Conservation (phyloP, 441 rosid species). For the Pelargonium cotyledonis region DNA sequence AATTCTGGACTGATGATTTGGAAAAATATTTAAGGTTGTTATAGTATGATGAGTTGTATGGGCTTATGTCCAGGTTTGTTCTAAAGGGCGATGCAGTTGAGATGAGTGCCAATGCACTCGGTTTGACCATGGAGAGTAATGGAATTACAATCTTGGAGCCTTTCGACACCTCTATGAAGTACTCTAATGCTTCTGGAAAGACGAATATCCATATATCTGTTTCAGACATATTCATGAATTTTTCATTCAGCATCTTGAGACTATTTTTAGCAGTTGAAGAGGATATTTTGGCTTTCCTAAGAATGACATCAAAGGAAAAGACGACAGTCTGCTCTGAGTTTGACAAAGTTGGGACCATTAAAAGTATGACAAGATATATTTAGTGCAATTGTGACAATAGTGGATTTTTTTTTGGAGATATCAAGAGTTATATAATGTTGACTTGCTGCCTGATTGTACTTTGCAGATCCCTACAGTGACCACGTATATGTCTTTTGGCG, state of each 20-base stretch:
- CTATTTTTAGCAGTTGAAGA: constrained; percentile 92
- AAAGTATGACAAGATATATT: constrained; percentile 40
- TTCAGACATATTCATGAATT: constrained; percentile 90
- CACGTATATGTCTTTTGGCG: constrained; percentile 84
- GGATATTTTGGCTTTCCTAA: constrained; percentile 78
- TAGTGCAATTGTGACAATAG: constrained; percentile 3
- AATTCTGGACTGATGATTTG: background rate
- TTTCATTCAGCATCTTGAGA: constrained; percentile 88
- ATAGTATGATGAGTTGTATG: constrained; percentile 18
- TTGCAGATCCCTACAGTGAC: constrained; percentile 57
- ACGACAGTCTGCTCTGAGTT: constrained; percentile 80
- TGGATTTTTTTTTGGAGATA: background rate
- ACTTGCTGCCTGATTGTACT: constrained; percentile 19
- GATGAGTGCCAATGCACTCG: constrained; percentile 73
- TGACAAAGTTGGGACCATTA: constrained; percentile 83
- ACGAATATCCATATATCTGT: constrained; percentile 62
- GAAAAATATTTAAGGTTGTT: too few relatives aligned
- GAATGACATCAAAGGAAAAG: constrained; percentile 82
- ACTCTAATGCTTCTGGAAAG: constrained; percentile 88
- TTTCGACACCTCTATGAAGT: constrained; percentile 68
- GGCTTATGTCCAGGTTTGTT: constrained; percentile 49
- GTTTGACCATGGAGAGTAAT: constrained; percentile 93
- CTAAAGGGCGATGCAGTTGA: constrained; percentile 69
- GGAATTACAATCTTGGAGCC: constrained; percentile 96
- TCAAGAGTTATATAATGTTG: constrained; percentile 19